Percentiles rank a stretch among this genome's conserved stretches.
These are phyloP conservation scores for Blumeriella jaapii DNA, from an alignment of 2,329 filamentous ascomycete genomes.

Conservation along the genomic window DNA sequence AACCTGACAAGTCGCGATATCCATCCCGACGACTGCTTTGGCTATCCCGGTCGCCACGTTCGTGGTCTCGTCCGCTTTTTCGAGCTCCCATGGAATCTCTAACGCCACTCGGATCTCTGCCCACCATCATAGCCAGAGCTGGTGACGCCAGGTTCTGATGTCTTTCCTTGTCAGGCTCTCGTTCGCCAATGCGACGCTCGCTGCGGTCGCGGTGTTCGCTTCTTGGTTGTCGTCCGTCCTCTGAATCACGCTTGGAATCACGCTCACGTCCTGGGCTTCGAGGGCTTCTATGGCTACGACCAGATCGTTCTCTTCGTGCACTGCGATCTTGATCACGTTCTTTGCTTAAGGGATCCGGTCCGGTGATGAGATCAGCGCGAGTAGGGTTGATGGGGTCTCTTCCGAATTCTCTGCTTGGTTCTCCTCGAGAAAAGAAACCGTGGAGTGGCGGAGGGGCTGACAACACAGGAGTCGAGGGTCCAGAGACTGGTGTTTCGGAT, in stretches of 20 bases:
- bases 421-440: constrained; percentile 10
- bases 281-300: constrained; percentile 24
- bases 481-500: constrained; percentile 41
- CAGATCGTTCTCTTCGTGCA: constrained; percentile 23
- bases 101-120: constrained; percentile 6
- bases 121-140: constrained; percentile 14
- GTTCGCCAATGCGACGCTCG: constrained; percentile 12
- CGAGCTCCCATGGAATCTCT: too few relatives aligned
- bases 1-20: constrained; percentile 12
- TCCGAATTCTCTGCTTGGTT: constrained; percentile 12
- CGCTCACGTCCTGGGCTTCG: constrained; percentile 21
- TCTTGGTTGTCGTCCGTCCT: constrained; percentile 21
- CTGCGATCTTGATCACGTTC: constrained; percentile 24
- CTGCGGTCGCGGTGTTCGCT: constrained; percentile 24
- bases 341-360: constrained; percentile 8
- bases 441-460: constrained; percentile 35
- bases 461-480: constrained; percentile 39
- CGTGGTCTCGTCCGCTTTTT: constrained; percentile 12
- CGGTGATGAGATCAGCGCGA: constrained; percentile 24
- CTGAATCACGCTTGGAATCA: constrained; percentile 21
- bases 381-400: constrained; percentile 21
- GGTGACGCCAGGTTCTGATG: constrained; percentile 9
- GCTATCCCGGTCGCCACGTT: constrained; percentile 19
- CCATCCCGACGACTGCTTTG: constrained; percentile 17
- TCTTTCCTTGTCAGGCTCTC: constrained; percentile 12